phyloP scores from a whole-genome alignment of 371 early-diverging fungal genomes.

The Mortierella sp. region DNA sequence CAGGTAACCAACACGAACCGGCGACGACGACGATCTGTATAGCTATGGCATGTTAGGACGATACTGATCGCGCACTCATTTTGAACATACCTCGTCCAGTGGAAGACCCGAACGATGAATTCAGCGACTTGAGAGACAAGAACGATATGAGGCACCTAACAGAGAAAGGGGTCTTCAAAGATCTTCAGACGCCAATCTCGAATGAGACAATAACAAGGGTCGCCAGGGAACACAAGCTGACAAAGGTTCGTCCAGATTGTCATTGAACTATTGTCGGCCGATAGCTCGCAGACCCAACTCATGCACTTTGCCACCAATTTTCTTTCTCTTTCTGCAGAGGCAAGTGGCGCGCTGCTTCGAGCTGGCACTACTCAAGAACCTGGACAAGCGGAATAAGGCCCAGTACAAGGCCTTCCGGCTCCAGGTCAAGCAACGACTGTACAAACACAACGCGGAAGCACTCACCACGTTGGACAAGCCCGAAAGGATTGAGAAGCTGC shows the following conservation, averaged over 20 bases:
- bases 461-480: conserved; percentile 64
- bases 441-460: conserved; percentile 69
- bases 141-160: conserved; percentile 79
- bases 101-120: conserved; percentile 93
- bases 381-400: conserved; percentile 63
- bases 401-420: conserved; percentile 73
- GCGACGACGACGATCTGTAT: too few relatives aligned
- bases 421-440: conserved; percentile 86
- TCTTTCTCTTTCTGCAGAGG: conserved; percentile 53
- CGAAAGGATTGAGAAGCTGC: conserved; percentile 77
- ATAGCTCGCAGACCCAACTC: too few relatives aligned
- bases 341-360: conserved; percentile 85
- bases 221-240: conserved; percentile 65
- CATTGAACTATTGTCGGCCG: too few relatives aligned
- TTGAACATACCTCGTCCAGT: too few relatives aligned
- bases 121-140: conserved; percentile 86
- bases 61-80: too few relatives aligned
- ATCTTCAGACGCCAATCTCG: conserved; percentile 67
- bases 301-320: not conserved
- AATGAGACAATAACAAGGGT: conserved; percentile 57
- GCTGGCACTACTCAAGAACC: conserved; percentile 70
- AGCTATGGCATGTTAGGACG: too few relatives aligned
- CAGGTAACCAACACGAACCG: conserved; percentile 49
- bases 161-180: conserved; percentile 67
- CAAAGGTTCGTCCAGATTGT: conserved; percentile 55